These are phyloP conservation scores for Xerocomus nothofagi DNA, from an alignment of 1,284 basidiomycete species.

Conservation along the genomic window DNA sequence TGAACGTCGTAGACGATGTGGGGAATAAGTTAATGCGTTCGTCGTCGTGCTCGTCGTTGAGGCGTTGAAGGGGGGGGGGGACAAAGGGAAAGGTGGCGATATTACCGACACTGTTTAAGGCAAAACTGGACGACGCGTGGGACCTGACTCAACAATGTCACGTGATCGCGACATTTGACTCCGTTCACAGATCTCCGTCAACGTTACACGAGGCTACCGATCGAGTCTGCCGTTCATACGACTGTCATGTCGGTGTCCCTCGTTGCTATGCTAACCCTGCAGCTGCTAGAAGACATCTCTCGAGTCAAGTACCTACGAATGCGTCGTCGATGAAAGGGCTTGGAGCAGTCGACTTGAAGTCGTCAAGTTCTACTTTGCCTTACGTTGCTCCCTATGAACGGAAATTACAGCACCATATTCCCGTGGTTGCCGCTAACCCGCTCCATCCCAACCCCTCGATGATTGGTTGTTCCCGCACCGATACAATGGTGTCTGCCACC, in stretches of 20 bases:
- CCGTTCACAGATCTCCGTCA: slow-evolving; percentile 25
- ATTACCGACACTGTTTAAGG: no score
- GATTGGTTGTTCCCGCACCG: background rate
- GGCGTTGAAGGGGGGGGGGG: no score
- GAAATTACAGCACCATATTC: slow-evolving; percentile 5
- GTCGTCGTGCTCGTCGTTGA: slow-evolving; percentile 26
- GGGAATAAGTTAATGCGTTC: slow-evolving; percentile 20
- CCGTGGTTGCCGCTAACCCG: slow-evolving; percentile 6
- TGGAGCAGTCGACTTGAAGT: no score
- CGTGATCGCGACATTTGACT: slow-evolving; percentile 35
- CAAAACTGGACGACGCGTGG: slow-evolving; percentile 29
- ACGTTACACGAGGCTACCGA: slow-evolving; percentile 36
- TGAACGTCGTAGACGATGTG: slow-evolving; percentile 12
- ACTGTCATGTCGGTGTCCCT: slow-evolving; percentile 1
- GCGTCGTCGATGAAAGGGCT: no score
- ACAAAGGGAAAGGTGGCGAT: slow-evolving; percentile 11
- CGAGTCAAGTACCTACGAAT: no score
- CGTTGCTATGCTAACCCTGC: slow-evolving; percentile 6
- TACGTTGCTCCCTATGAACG: slow-evolving; percentile 6
- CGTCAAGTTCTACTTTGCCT: background rate
- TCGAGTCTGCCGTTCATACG: no score
- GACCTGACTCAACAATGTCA: slow-evolving; percentile 41
- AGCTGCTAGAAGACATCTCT: no score
- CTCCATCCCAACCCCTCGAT: background rate
- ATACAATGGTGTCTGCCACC: background rate